Base-by-base conservation (phyloP, 169 alveolate genomes). In the Cryptosporidium parvum region DNA sequence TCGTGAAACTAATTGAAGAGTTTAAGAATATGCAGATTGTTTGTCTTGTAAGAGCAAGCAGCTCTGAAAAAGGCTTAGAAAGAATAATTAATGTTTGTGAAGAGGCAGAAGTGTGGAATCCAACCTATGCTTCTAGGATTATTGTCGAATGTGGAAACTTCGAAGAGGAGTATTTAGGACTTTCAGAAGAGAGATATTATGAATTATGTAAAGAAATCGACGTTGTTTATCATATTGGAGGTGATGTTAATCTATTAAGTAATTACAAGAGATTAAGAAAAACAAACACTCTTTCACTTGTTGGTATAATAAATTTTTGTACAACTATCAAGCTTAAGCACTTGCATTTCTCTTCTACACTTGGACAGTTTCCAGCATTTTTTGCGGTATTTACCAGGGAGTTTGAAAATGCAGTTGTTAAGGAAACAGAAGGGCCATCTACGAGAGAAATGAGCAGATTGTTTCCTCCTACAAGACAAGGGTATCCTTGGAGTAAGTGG, bases 401-500 rank as follows among this genome's bases (percentile, higher is more conserved):
- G 26, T 93, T 86, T 86, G 65, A 35, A 44, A 72, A 68, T 58
- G 73, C 69, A 9, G 42, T 70, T 23, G 91, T 93, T 26, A 75
- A 59, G 5, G 95, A 93, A 72, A 86, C 86, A 70, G 84, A 91
- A 48, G 45, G 85, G 18, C 95, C 95, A 1, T 85, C 85, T 33
- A 84, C 85, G 23, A 56, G 59, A 51, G 94, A 93, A 69, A 93
- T 93, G 95, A 91, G 91, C 53, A 91, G 84, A 23, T 69, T 91
- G 69, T 93, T 84, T 33, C 94, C 93, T 14, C 94, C 94, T 8
- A 23, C 70, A 10, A 85, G 94, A 35, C 92, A 84, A 85, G 95
- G 95, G 10, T 93, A 93, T 48, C 95, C 95, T 26, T 93, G 95
- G 95, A 75, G 92, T 7, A 93, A 93, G 84, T 91, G 94, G 95